Conservation (phyloP, 257 asterid genomes). For the Solanum virginianum region DNA sequence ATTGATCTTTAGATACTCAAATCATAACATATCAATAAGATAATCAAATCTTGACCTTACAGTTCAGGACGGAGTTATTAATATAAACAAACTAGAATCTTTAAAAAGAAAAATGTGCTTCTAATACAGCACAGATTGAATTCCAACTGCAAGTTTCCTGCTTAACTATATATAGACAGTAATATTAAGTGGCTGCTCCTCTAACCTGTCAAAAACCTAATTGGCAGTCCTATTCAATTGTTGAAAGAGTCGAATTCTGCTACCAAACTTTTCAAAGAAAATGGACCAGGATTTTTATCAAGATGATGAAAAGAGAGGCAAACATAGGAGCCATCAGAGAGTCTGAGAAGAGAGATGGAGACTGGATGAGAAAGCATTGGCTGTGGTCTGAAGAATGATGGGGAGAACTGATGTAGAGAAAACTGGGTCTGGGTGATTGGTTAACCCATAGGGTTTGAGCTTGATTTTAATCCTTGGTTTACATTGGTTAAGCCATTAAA, state of each 20-base stretch:
- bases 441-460: background rate
- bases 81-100: background rate
- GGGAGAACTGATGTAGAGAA: background rate
- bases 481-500: background rate
- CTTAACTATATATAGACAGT: background rate
- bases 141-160: background rate
- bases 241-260: background rate
- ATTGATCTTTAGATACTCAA: background rate
- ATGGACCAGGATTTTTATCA: background rate
- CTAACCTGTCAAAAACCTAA: background rate
- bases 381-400: background rate
- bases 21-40: background rate
- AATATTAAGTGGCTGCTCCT: background rate
- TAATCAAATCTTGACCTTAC: background rate
- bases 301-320: background rate
- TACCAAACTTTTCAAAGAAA: background rate
- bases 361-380: background rate
- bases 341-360: background rate
- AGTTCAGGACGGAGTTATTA: background rate
- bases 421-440: background rate
- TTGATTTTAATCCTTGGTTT: background rate
- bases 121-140: background rate
- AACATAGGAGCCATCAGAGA: background rate
- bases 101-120: background rate
- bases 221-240: background rate